phyloP scores from a whole-genome alignment of 352 stramenopile genomes.

The Globisporangium polare region DNA sequence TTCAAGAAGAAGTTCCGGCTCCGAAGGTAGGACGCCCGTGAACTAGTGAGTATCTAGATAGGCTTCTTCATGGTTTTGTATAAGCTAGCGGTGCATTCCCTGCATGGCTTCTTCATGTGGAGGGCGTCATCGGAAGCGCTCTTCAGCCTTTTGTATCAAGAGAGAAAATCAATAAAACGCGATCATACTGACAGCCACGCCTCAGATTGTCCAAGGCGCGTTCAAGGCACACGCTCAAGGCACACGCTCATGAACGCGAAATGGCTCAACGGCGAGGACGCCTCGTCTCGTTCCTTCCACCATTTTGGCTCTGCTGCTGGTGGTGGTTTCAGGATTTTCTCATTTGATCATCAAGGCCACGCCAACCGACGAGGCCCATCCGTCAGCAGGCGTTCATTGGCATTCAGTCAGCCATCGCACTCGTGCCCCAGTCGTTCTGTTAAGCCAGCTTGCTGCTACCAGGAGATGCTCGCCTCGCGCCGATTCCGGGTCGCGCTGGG shows the following conservation, averaged over 20 bases:
- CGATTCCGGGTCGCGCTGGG: neutral
- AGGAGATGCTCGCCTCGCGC: neutral
- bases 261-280: no score
- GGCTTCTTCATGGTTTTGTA: neutral
- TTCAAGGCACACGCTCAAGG: no score
- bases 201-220: neutral
- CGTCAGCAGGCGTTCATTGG: neutral
- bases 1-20: conserved; percentile 23
- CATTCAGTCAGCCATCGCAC: neutral
- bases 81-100: neutral
- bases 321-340: neutral
- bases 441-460: neutral
- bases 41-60: no score
- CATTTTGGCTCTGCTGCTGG: neutral
- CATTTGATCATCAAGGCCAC: neutral
- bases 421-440: neutral
- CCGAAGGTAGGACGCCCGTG: neutral
- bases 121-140: conserved; percentile 9
- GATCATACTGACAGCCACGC: neutral
- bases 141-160: neutral
- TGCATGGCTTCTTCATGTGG: neutral
- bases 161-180: neutral
- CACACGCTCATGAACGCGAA: no score
- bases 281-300: neutral
- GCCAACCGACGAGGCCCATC: neutral